Base-by-base conservation (phyloP, 495 filamentous ascomycete species). In the Aspergillus bertholletiae region DNA sequence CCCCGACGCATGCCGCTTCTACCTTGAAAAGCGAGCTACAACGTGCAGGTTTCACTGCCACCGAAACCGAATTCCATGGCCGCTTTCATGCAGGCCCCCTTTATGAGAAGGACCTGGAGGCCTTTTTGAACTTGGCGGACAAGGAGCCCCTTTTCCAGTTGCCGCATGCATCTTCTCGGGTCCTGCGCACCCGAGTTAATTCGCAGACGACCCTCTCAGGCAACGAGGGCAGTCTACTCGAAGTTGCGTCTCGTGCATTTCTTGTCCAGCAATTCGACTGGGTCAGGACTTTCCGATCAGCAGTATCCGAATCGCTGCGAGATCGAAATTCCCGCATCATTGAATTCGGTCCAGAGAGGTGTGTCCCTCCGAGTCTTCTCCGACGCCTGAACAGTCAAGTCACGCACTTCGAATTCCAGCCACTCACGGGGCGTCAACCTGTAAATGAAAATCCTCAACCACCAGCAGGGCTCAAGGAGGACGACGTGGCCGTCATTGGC, bases 401-500 rank as follows among this genome's bases (percentile, higher is more conserved):
- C 6, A 54, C 59, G 1, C 65, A 50, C 57, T 73, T 55, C 46
- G 53, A 30, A 46, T 57, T 21, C 52, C 57, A 13, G 32, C 57
- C 30, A n/a, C 50, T 23, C 18, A 45, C 2, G 3, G 45, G 30
- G 40, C 49, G 2, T 55, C 53, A n/a, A n/a, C n/a, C n/a, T n/a
- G n/a, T n/a, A n/a, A n/a, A n/a, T n/a, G n/a, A n/a, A n/a, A n/a
- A n/a, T n/a, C n/a, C n/a, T n/a, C n/a, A n/a, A n/a, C n/a, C n/a
- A n/a, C n/a, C n/a, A n/a, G 15, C 24, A n/a, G 54, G 27, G 47
- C 18, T 46, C n/a, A n/a, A 54, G 11, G 63, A 69, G 18, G 54
- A 64, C 23, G 75, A 72, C 20, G 76, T 83, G 48, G 80, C 80
- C 1, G 68, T 83, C 5, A 63, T 83, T 18, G 80, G 80, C 1